Evolutionary conservation across 805 yeast species (phyloP).

Genomic region (Saitoella complicata): DNA sequence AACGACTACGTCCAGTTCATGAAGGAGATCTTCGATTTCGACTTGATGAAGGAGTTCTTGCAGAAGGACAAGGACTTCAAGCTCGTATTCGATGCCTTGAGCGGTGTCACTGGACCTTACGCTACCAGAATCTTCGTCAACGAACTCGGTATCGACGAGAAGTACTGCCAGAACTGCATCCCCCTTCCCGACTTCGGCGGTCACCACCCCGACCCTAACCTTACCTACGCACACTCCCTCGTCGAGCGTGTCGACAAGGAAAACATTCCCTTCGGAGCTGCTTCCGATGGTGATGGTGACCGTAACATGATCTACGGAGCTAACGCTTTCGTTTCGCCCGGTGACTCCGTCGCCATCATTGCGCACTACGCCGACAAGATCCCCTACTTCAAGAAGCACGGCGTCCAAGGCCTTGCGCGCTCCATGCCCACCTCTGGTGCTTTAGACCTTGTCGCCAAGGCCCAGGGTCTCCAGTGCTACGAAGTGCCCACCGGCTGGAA

Average conservation of each 20-base stretch:
- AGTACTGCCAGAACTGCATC: constrained; percentile 57
- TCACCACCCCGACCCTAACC: constrained; percentile 92
- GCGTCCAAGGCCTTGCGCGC: constrained; percentile 85
- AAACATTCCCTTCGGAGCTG: constrained; percentile 85
- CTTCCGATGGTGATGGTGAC: constrained; percentile 99
- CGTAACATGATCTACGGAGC: constrained; percentile 97
- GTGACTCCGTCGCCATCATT: constrained; percentile 94
- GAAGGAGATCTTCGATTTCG: constrained; percentile 77
- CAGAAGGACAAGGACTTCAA: constrained; percentile 38
- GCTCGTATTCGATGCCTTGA: constrained; percentile 73
- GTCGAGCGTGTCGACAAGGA: constrained; percentile 75
- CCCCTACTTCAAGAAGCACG: constrained; percentile 79
- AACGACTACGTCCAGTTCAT: constrained; percentile 61
- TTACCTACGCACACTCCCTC: constrained; percentile 79
- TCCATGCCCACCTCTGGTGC: constrained; percentile 97
- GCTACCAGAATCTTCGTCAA: constrained; percentile 71
- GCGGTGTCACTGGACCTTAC: constrained; percentile 96
- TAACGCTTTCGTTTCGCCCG: constrained; percentile 89
- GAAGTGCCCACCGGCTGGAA: constrained; percentile 99
- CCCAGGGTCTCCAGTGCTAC: constrained; percentile 56
- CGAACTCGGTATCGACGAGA: constrained; percentile 60
- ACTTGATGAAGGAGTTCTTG: constrained; percentile 57
- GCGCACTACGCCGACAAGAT: constrained; percentile 72
- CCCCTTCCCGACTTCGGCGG: constrained; percentile 94
- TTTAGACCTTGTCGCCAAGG: constrained; percentile 74